A percentile compares a stretch with the other conserved stretches of the same genome.
Evolutionary conservation across 768 basidiomycete genomes (phyloP).

Genomic region (Trametes cubensis): DNA sequence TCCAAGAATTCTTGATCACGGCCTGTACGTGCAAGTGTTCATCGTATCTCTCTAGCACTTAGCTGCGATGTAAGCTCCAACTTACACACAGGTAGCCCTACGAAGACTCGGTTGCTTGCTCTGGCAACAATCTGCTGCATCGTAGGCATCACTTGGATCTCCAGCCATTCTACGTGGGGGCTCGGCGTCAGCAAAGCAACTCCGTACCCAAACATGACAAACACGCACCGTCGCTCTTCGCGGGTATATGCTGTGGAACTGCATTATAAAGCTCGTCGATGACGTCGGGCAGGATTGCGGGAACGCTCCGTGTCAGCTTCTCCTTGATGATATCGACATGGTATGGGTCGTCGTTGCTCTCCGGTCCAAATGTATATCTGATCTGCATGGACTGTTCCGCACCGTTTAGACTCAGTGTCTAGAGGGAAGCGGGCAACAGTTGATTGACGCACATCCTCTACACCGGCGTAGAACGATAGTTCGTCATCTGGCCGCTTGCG

Average conservation of each 20-base stretch:
- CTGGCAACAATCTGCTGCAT: constrained; percentile 34
- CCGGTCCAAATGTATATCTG: constrained; percentile 37
- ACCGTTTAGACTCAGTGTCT: neutral
- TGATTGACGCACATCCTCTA: constrained; percentile 39
- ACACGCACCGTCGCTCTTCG: constrained; percentile 18
- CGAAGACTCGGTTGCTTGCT: constrained; percentile 38
- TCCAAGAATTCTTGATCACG: constrained; percentile 34
- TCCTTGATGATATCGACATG: constrained; percentile 31
- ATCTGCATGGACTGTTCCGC: constrained; percentile 36
- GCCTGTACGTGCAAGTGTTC: constrained; percentile 25
- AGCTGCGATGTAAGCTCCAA: neutral
- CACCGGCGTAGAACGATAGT: constrained; percentile 45
- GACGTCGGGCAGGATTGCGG: constrained; percentile 26
- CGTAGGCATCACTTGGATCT: constrained; percentile 24
- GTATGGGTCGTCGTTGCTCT: constrained; percentile 22
- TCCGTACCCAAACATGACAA: neutral
- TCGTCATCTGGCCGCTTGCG: constrained; percentile 50
- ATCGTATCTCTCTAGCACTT: neutral
- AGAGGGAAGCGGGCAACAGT: too few species aligned
- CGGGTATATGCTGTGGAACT: constrained; percentile 36
- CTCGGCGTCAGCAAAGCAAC: neutral
- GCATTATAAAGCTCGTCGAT: constrained; percentile 31
- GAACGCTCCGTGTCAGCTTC: constrained; percentile 33
- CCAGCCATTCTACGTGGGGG: constrained; percentile 33
- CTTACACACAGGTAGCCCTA: constrained; percentile 40